Evolutionary conservation across 2,329 filamentous ascomycete species (phyloP), one percentile per base, ranked within the genome.

Genomic region (Emydomyces testavorans): DNA sequence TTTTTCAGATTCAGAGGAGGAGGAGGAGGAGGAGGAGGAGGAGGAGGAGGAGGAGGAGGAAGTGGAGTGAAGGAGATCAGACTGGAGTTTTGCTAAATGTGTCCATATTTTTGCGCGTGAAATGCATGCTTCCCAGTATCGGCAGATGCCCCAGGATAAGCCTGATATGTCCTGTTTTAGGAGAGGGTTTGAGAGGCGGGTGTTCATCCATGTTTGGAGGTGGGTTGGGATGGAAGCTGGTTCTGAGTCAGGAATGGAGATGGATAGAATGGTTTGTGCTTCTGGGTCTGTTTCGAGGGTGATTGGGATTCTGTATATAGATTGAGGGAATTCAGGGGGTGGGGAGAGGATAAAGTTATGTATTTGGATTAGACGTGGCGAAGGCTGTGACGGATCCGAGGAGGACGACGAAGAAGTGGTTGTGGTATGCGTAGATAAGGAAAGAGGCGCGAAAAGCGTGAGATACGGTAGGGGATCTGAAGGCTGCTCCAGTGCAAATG

Each of bases 381-480:
- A 50, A 6, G 58, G 52, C 7, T 56, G 42, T 7, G 36, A 20
- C 4, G 20, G 5, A 34, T 57, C 28, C 18, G 40, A 50, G 7
- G 46, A 42, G 16, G 24, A 13, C 34, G 34, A 21, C 34, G 34
- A 21, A n/a, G 41, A 41, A 47, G 28, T 37, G 5, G 41, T 49
- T 11, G 49, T 58, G 21, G 60, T 64, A 26, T 60, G 57, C 11
- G 61, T 50, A 4, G 52, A 57, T 49, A 84, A 79, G 0, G 69
- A 70, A 11, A 92, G 72, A 0, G 82, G 78, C 0, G 78, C 83
- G 56, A 92, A 87, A 6, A 82, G 71, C 38, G 82, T 76, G 0
- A 89, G 71, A 54, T 82, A 87, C 0, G 82, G 78, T 2, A 83
- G 65, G 42, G 83, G 77, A 51, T 88, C 77, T 0, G 57, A 52